A percentile compares a stretch with the other conserved stretches of the same genome.
Evolutionary conservation across 352 stramenopile genomes (phyloP).

Genomic region (Phytophthora uliginosa): DNA sequence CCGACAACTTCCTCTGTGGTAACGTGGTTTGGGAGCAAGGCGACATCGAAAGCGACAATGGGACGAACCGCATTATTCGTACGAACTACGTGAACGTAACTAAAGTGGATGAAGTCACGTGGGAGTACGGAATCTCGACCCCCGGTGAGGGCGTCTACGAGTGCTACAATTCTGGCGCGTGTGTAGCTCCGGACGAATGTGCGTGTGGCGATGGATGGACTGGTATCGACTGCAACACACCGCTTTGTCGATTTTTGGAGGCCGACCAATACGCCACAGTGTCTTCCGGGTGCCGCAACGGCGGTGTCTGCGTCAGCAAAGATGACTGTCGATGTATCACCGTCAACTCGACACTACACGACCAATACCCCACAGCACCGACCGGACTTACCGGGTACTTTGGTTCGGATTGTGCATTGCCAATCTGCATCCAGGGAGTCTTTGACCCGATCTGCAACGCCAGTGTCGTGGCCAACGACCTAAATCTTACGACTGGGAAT

Average conservation of each 20-base stretch:
- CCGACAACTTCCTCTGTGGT: slow-evolving; percentile 85
- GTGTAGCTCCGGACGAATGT: slow-evolving; percentile 93
- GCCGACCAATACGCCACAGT: slow-evolving; percentile 63
- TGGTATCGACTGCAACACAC: slow-evolving; percentile 96
- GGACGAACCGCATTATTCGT: slow-evolving; percentile 66
- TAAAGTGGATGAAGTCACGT: slow-evolving; percentile 74
- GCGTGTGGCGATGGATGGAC: slow-evolving; percentile 93
- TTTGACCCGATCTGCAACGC: slow-evolving; percentile 94
- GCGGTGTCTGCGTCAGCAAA: slow-evolving; percentile 93
- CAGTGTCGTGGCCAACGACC: slow-evolving; percentile 47
- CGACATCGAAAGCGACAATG: slow-evolving; percentile 83
- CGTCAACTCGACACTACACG: slow-evolving; percentile 86
- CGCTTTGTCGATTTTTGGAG: slow-evolving; percentile 91
- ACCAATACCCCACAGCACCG: slow-evolving; percentile 76
- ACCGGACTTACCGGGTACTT: slow-evolving; percentile 93
- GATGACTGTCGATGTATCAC: slow-evolving; percentile 95
- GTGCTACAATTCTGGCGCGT: slow-evolving; percentile 96
- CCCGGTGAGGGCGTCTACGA: slow-evolving; percentile 95
- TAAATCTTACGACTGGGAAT: slow-evolving; percentile 32
- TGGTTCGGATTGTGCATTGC: slow-evolving; percentile 95
- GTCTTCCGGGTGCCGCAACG: slow-evolving; percentile 90
- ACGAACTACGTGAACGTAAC: slow-evolving; percentile 96
- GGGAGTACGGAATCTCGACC: slow-evolving; percentile 63
- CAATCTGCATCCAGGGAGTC: slow-evolving; percentile 96
- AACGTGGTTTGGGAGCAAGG: slow-evolving; percentile 94